Conservation (phyloP, 306 rosid genomes). For the Malus asiatica region DNA sequence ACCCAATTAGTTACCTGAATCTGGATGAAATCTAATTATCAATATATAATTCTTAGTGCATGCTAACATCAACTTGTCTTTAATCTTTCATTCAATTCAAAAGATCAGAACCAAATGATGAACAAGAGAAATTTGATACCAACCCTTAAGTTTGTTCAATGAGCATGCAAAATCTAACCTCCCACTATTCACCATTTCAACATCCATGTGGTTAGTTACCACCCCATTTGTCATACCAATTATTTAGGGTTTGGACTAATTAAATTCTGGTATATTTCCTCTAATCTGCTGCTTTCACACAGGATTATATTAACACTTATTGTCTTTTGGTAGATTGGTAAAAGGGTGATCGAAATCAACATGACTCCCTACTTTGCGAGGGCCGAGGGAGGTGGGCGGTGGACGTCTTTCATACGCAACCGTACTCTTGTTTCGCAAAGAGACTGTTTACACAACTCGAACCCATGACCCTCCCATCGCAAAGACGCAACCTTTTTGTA, state of each 20-base stretch:
- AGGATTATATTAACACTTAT: neutral
- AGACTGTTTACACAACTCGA: too few species aligned
- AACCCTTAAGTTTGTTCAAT: neutral
- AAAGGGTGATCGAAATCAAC: too few species aligned
- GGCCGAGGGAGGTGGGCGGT: too few species aligned
- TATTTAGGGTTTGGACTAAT: neutral
- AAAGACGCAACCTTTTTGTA: too few species aligned
- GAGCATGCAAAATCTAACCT: conserved; percentile 27
- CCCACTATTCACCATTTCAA: conserved; percentile 27
- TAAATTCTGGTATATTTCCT: conserved; percentile 1
- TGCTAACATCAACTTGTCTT: neutral
- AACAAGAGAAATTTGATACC: neutral
- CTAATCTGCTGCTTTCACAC: neutral
- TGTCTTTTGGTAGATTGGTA: neutral
- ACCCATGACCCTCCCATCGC: rapidly evolving
- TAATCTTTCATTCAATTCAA: neutral
- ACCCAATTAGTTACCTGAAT: neutral
- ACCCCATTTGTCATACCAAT: conserved; percentile 2
- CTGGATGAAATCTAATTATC: neutral
- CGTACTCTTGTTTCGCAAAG: too few species aligned
- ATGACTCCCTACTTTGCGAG: too few species aligned
- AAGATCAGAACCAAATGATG: neutral
- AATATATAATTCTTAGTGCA: neutral
- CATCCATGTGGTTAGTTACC: neutral
- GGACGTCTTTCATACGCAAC: too few species aligned